Evolutionary conservation across 1,139 yeast species (phyloP), one percentile per base, ranked within the genome.

Genomic region (Nadsonia starkeyi-henricii): DNA sequence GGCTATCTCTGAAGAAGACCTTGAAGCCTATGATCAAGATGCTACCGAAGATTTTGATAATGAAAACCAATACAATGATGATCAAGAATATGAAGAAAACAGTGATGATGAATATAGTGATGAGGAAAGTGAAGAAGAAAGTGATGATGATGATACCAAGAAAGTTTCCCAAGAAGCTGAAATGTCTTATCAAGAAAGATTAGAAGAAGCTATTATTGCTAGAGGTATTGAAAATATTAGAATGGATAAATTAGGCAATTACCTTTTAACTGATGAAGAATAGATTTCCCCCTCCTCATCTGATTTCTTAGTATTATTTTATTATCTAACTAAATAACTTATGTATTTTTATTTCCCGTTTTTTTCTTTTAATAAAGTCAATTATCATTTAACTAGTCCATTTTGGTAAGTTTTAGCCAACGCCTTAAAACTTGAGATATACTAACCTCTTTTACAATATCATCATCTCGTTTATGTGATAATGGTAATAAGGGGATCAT

Each of bases 211-310:
- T 18, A 66, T 65, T 18, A 58, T 61, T 33, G 73, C 72, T 2
- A 78, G 74, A 52, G 86, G 82, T 53, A 82, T 84, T 59, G 91
- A 84, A 61, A 75, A 77, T 57, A 82, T 85, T 53, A 82, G 81
- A 61, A 80, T 81, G 82, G 94, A 85, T 62, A 81, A 80, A 57
- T 64, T 85, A 49, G 95, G 94, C 44, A 85, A 85, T 62, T 84
- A 83, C 61, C 79, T 83, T 41, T 63, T 84, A 47, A 23, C 28
- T 9, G 86, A 81, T 44, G 52, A 52, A n/a, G 44, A 36, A 39
- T 33, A 17, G 39, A 23, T 13, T 44, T 36, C 18, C 15, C 13
- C 4, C 33, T 20, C 19, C 18, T 15, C 8, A 4, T 9, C 8
- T 23, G 45, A 3, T 21, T 19, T 18, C 13, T 12, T 19, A 26